A percentile compares a stretch with the other conserved stretches of the same genome.
These are phyloP conservation scores for Rhododendron mucronatum DNA, from an alignment of 148 eudicot genomes.

Conservation along the genomic window DNA sequence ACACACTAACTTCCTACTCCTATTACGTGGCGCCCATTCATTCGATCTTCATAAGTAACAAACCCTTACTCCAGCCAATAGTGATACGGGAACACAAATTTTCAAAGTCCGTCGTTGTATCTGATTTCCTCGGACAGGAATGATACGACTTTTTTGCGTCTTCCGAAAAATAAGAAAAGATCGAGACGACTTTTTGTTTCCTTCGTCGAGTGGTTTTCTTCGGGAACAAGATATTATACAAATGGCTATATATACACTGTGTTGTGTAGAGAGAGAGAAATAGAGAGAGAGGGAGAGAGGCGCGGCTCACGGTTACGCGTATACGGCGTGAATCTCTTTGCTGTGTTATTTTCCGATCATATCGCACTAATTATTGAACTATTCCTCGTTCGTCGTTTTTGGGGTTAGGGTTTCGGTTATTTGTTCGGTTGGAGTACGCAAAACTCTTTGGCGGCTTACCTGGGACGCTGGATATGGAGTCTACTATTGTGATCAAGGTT, in stretches of 20 bases:
- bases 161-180: too few species aligned
- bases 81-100: not conserved
- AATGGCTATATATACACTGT: not conserved
- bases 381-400: not conserved
- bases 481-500: conserved; percentile 66
- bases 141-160: not conserved
- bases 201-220: conserved; percentile 29
- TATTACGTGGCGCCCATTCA: not conserved
- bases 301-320: conserved; percentile 45
- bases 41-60: too few species aligned
- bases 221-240: conserved; percentile 15
- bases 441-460: not conserved
- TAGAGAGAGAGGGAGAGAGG: conserved; percentile 10
- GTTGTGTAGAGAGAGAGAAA: not conserved
- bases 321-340: not conserved
- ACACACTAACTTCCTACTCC: not conserved
- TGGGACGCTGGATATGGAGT: conserved; percentile 16
- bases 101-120: not conserved
- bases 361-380: not conserved
- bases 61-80: not conserved
- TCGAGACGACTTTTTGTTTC: conserved; percentile 4
- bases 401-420: conserved; percentile 23
- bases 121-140: not conserved
- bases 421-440: too few species aligned
- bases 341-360: not conserved